Percentiles rank a stretch among this genome's conserved stretches.
phyloP scores from a whole-genome alignment of 2,329 filamentous ascomycete genomes.

The Trichoderma guizhouense region DNA sequence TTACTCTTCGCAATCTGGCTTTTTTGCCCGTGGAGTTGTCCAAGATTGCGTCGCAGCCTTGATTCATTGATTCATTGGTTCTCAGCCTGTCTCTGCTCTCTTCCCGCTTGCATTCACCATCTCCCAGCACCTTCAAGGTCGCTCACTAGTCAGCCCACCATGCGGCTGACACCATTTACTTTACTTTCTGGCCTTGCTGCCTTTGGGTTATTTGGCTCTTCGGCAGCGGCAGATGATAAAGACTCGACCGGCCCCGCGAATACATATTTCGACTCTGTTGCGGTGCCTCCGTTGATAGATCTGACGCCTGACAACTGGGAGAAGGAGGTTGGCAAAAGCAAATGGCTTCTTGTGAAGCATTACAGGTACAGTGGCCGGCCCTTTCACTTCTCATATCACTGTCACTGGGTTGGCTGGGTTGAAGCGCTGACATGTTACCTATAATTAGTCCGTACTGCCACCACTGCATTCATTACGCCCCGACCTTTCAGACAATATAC shows the following conservation, averaged over 20 bases:
- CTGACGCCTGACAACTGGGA: slow-evolving; percentile 57
- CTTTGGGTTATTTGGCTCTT: slow-evolving; percentile 22
- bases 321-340: slow-evolving; percentile 50
- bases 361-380: slow-evolving; percentile 53
- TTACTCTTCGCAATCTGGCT: not conserved
- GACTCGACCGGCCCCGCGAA: slow-evolving; percentile 39
- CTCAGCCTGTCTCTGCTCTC: not conserved
- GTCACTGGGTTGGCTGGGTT: not conserved
- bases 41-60: not conserved
- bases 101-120: not conserved
- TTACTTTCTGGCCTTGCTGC: slow-evolving; percentile 45
- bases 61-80: not conserved
- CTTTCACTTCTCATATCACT: not conserved
- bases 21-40: not conserved
- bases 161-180: slow-evolving; percentile 39
- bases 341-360: slow-evolving; percentile 59
- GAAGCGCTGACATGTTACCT: slow-evolving; percentile 26
- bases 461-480: slow-evolving; percentile 77
- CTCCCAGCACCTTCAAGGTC: not conserved
- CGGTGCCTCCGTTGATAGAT: slow-evolving; percentile 63
- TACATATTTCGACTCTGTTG: slow-evolving; percentile 64
- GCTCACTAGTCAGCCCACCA: slow-evolving; percentile 22
- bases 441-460: slow-evolving; percentile 55
- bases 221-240: not conserved
- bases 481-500: slow-evolving; percentile 86